phyloP scores from a whole-genome alignment of 352 stramenopile genomes.

The Phytophthora boehmeriae region DNA sequence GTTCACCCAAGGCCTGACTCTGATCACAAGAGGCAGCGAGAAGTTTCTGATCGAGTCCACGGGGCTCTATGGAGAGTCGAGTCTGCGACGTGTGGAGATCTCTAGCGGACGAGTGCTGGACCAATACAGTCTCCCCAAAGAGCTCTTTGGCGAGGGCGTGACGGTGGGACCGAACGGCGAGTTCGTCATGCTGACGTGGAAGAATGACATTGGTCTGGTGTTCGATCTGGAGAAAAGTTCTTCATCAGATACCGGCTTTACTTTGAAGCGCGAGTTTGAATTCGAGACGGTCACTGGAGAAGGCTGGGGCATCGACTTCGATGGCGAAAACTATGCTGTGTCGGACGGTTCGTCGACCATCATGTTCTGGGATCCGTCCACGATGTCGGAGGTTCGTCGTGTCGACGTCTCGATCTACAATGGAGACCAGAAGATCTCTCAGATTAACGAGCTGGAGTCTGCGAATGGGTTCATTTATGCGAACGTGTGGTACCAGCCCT shows the following conservation, averaged over 20 bases:
- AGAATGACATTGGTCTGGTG: constrained; percentile 86
- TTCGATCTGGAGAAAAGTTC: constrained; percentile 60
- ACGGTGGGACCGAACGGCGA: constrained; percentile 68
- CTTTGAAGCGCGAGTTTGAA: constrained; percentile 63
- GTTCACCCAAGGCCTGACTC: constrained; percentile 86
- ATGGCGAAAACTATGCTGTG: constrained; percentile 64
- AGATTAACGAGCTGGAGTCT: constrained; percentile 95
- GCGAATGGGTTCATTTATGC: constrained; percentile 93
- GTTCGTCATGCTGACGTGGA: constrained; percentile 93
- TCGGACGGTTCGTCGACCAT: constrained; percentile 91
- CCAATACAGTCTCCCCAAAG: constrained; percentile 54
- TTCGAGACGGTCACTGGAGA: constrained; percentile 82
- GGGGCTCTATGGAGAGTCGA: constrained; percentile 89
- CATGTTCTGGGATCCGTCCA: constrained; percentile 91
- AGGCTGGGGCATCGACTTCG: constrained; percentile 95
- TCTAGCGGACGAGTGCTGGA: constrained; percentile 78
- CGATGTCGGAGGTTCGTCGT: constrained; percentile 72
- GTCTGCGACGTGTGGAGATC: constrained; percentile 87
- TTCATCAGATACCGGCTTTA: constrained; percentile 15
- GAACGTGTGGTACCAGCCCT: constrained; percentile 95
- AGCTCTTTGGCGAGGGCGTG: constrained; percentile 93
- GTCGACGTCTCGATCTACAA: constrained; percentile 65
- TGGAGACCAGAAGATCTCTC: constrained; percentile 45
- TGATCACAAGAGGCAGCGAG: constrained; percentile 56
- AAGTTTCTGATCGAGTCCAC: constrained; percentile 94